Evolutionary conservation across 345 rosid species (phyloP), one percentile per base, ranked within the genome.

Genomic region (Cochlearia excelsa): DNA sequence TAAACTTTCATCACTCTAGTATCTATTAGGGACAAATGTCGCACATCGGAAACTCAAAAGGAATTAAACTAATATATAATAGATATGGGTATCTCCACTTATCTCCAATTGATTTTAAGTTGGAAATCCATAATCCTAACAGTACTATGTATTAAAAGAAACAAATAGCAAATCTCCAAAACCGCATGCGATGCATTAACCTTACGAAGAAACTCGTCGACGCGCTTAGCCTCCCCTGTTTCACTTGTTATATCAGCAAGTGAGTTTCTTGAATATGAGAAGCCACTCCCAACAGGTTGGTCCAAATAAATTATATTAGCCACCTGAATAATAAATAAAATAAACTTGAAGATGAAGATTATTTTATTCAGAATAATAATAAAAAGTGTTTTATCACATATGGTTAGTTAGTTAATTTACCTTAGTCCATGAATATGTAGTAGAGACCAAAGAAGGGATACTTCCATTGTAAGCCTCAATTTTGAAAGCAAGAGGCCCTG

Each of bases 351-450:
- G 87, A 77, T 74, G 74, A 80, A 23, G 83, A 84, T 29, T 77
- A 54, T 37, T 80, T 82, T 4, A 77, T 33, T 56, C 4, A 29
- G 38, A 29, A 42, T 30, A 42, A 16, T 16, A 16, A 16, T 16
- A 11, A 30, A 30, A 23, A 30, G 31, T 26, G 26, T 11, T 27
- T n/a, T 41, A 27, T 28, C 37, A 10, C 7, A 10, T 10, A 54
- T 4, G 6, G 16, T 41, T 30, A 7, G 9, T 6, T 16, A 16
- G 23, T 16, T 16, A 16, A 16, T 16, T 38, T 37, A 72, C 92
- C 80, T 80, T 79, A 69, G 85, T 81, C 89, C 87, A 86, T 50
- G 89, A 74, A 68, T 77, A 46, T 30, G 85, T 81, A 75, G 83
- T 84, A 34, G 66, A 61, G 28, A 75, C 23, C 54, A 85, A 70